Percentiles rank a stretch among this genome's conserved stretches.
Evolutionary conservation across 352 stramenopile genomes (phyloP).

Genomic region (Stramenopiles sp.): DNA sequence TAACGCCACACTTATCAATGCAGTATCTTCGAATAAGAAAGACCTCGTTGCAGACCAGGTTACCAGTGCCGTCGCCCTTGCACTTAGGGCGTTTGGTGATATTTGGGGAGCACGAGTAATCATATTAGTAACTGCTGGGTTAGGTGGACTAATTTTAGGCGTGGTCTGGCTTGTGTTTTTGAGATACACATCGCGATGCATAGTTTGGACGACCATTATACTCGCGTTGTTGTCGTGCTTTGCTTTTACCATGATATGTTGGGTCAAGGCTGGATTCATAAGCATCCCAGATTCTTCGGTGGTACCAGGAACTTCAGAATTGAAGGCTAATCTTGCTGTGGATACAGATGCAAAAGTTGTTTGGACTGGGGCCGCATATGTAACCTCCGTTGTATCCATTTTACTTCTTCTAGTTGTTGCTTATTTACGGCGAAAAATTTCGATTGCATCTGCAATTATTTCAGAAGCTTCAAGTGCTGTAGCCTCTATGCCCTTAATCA

Average conservation of each 20-base stretch:
- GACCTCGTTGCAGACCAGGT: conserved; percentile 49
- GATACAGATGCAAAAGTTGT: conserved; percentile 13
- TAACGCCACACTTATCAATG: conserved; percentile 35
- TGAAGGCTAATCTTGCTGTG: conserved; percentile 10
- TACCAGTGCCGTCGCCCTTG: conserved; percentile 31
- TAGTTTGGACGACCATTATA: conserved; percentile 49
- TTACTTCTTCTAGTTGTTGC: conserved; percentile 42
- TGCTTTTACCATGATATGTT: conserved; percentile 45
- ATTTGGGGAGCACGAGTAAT: conserved; percentile 37
- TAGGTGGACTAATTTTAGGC: conserved; percentile 34
- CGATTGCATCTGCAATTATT: conserved; percentile 44
- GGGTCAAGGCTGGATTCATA: conserved; percentile 47
- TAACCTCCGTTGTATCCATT: conserved; percentile 35
- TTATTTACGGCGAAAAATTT: conserved; percentile 56
- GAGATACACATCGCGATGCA: conserved; percentile 41
- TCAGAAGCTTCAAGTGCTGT: conserved; percentile 45
- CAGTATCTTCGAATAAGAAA: conserved; percentile 35
- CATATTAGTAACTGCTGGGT: conserved; percentile 34
- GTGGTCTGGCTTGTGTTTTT: conserved; percentile 45
- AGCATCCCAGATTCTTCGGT: conserved; percentile 29
- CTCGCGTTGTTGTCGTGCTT: conserved; percentile 39
- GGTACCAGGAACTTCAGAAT: conserved; percentile 23
- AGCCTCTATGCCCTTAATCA: conserved; percentile 35
- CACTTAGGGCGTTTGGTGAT: conserved; percentile 43
- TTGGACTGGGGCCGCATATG: conserved; percentile 18